A percentile compares a stretch with the other conserved stretches of the same genome.
Evolutionary conservation across 371 early-diverging fungal species (phyloP).

Genomic region (Syncephalastrum sp.): DNA sequence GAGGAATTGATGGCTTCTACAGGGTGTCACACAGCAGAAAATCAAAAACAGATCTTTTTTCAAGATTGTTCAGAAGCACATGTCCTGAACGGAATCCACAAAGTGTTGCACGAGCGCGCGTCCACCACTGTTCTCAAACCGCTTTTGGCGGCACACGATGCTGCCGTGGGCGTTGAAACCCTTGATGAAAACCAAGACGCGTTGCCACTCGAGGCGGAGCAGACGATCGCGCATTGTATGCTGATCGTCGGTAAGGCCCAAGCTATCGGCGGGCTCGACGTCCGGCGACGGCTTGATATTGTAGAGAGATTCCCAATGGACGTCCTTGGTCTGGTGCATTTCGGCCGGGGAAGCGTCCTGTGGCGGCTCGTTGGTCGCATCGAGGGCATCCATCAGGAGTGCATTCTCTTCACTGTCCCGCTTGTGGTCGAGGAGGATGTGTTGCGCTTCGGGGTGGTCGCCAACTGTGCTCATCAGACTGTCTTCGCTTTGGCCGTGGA

Average conservation of each 20-base stretch:
- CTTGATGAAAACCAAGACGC: conserved; percentile 42
- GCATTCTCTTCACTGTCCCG: conserved; percentile 13
- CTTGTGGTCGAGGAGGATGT: conserved; percentile 3
- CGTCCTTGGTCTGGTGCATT: not conserved
- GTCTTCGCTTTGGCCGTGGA: not conserved
- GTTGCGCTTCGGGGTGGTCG: not conserved
- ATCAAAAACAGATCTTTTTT: too few species aligned
- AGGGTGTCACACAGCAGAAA: too few species aligned
- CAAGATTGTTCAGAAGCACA: too few species aligned
- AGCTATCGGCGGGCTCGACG: not conserved
- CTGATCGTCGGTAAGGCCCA: not conserved
- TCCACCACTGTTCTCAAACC: conserved; percentile 12
- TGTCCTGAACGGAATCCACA: conserved; percentile 15
- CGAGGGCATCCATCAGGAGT: conserved; percentile 15
- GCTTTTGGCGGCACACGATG: conserved; percentile 41
- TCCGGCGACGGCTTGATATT: conserved; percentile 5
- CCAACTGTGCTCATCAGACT: not conserved
- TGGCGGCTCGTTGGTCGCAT: conserved; percentile 14
- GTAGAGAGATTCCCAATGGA: not conserved
- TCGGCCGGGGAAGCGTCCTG: conserved; percentile 1
- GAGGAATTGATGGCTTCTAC: too few species aligned
- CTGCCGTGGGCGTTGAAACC: conserved; percentile 58
- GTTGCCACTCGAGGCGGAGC: conserved; percentile 48
- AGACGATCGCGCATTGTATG: conserved; percentile 26
- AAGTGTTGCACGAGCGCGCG: conserved; percentile 20